These are phyloP conservation scores for Penicillium sp. DNA, from an alignment of 2,329 filamentous ascomycete species.

Conservation along the genomic window DNA sequence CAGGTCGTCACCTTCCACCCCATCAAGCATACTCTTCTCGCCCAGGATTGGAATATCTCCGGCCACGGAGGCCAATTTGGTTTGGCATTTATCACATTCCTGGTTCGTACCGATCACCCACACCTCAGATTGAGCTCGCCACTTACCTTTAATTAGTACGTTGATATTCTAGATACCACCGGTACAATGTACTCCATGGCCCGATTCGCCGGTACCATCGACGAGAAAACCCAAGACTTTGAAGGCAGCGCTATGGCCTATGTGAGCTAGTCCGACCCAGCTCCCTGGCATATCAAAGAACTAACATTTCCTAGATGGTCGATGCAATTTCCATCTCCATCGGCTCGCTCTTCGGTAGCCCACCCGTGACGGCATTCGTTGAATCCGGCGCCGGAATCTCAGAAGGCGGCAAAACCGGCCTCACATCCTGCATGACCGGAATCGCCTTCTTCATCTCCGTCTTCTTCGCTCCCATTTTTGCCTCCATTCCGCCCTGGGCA, in stretches of 20 bases:
- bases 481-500: constrained; percentile 86
- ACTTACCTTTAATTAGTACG: constrained; percentile 56
- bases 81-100: constrained; percentile 82
- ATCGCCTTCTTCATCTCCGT: constrained; percentile 84
- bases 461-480: constrained; percentile 90
- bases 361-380: constrained; percentile 84
- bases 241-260: constrained; percentile 84
- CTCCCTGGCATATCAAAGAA: constrained; percentile 38
- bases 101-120: constrained; percentile 41
- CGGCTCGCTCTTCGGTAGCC: constrained; percentile 74
- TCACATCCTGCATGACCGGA: constrained; percentile 80
- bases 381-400: constrained; percentile 90
- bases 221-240: constrained; percentile 83
- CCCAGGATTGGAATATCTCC: constrained; percentile 74
- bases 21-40: constrained; percentile 70
- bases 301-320: constrained; percentile 56
- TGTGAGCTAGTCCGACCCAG: constrained; percentile 44
- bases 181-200: constrained; percentile 91
- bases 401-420: constrained; percentile 80
- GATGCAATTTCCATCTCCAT: constrained; percentile 81
- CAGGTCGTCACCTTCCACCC: constrained; percentile 83
- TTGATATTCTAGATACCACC: constrained; percentile 86
- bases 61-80: constrained; percentile 76
- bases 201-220: constrained; percentile 77
- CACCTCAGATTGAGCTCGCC: neutral